These are phyloP conservation scores for Fusarium sp. DNA, from an alignment of 2,329 filamentous ascomycete genomes.

Conservation along the genomic window DNA sequence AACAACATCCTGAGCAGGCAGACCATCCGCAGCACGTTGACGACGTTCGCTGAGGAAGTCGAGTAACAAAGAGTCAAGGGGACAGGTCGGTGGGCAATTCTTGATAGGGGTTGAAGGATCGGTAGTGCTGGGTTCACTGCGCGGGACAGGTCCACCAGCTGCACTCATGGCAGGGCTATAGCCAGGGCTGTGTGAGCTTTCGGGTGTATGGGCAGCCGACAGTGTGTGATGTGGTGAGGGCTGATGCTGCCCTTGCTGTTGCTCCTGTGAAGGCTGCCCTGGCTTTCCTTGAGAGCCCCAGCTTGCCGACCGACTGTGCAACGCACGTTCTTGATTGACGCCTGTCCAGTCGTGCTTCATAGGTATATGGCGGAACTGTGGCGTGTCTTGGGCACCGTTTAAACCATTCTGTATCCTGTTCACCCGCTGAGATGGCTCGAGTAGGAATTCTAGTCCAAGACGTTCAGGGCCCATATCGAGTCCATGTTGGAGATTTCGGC, in stretches of 20 bases:
- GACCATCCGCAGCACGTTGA: constrained; percentile 72
- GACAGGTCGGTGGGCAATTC: constrained; percentile 75
- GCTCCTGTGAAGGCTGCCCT: constrained; percentile 25
- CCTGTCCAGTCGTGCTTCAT: constrained; percentile 62
- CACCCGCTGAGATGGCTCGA: constrained; percentile 67
- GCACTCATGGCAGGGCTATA: constrained; percentile 35
- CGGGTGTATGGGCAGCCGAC: constrained; percentile 31
- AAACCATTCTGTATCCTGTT: constrained; percentile 61
- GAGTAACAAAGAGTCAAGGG: constrained; percentile 80
- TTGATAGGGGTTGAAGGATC: constrained; percentile 54
- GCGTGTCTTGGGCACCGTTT: constrained; percentile 58
- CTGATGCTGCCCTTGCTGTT: constrained; percentile 25
- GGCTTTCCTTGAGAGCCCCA: constrained; percentile 38
- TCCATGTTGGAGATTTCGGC: constrained; percentile 61
- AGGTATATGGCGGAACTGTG: constrained; percentile 55
- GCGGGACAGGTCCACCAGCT: constrained; percentile 23
- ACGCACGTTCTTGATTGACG: constrained; percentile 38
- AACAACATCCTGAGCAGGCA: constrained; percentile 70
- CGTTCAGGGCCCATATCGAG: constrained; percentile 72
- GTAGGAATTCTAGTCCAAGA: constrained; percentile 77
- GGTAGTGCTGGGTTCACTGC: constrained; percentile 27
- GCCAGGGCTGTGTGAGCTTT: constrained; percentile 35
- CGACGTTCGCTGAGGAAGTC: constrained; percentile 79
- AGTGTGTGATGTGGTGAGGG: constrained; percentile 19
- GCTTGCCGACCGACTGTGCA: constrained; percentile 37